Evolutionary conservation across 2,329 filamentous ascomycete genomes (phyloP).

Genomic region (Elsinoe arachidis): DNA sequence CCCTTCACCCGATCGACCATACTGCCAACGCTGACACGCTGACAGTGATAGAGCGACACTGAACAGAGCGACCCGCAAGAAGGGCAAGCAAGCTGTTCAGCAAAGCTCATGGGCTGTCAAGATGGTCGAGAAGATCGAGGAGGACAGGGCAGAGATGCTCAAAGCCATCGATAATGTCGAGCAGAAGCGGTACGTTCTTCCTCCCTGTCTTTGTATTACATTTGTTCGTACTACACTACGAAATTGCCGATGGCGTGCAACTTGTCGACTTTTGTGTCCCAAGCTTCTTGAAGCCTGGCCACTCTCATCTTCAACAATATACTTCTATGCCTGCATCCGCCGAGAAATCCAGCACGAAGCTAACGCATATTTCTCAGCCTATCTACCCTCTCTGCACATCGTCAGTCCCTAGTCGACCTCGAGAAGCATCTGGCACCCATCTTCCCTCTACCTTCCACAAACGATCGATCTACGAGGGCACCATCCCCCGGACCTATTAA

Average conservation of each 20-base stretch:
- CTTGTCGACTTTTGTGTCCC: background rate
- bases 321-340: no score
- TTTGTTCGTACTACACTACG: no score
- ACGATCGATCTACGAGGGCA: background rate
- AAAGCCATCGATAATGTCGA: slow-evolving; percentile 6
- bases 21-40: background rate
- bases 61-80: background rate
- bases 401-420: background rate
- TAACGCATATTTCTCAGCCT: no score
- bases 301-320: no score
- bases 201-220: background rate
- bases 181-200: background rate
- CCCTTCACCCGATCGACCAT: no score
- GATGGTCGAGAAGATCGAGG: slow-evolving; percentile 18
- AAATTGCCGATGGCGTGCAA: background rate
- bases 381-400: no score
- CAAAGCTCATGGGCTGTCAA: slow-evolving; percentile 9
- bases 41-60: slow-evolving; percentile 2
- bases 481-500: no score
- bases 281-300: no score
- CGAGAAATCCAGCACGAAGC: no score
- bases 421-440: background rate
- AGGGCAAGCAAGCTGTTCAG: background rate
- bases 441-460: background rate
- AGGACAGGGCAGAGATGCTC: slow-evolving; percentile 9